These are phyloP conservation scores for Pinus tabuliformis DNA, from an alignment of 75 land plant genomes.

Conservation along the genomic window DNA sequence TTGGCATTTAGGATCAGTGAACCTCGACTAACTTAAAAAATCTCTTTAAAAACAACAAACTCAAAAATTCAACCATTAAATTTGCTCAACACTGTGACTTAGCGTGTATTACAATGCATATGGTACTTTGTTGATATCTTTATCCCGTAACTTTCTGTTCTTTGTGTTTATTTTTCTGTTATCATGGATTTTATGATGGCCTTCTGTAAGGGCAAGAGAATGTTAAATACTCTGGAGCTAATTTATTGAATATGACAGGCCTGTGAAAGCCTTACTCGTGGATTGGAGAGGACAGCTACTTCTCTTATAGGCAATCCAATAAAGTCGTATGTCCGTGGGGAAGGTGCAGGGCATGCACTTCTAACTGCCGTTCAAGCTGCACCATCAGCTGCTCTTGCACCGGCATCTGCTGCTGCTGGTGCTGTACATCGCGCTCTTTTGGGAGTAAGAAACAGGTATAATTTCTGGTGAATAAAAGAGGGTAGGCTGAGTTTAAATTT, in stretches of 20 bases:
- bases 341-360: constrained; percentile 71
- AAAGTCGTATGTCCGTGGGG: constrained; percentile 78
- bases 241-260: constrained; percentile 48
- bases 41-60: too few relatives aligned
- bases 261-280: constrained; percentile 70
- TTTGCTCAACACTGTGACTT: too few relatives aligned
- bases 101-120: too few relatives aligned
- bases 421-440: constrained; percentile 77
- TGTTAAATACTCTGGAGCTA: not conserved
- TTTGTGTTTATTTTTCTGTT: not conserved
- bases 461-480: not conserved
- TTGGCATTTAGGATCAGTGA: too few relatives aligned
- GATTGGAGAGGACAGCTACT: constrained; percentile 67
- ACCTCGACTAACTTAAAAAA: too few relatives aligned
- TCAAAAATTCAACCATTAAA: too few relatives aligned
- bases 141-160: not conserved
- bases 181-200: not conserved
- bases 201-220: not conserved
- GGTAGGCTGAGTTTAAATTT: not conserved
- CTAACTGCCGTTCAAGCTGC: constrained; percentile 73
- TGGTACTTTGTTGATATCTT: not conserved
- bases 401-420: constrained; percentile 76
- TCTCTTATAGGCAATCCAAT: constrained; percentile 72
- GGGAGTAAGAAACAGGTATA: constrained; percentile 80
- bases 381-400: constrained; percentile 87